These are phyloP conservation scores for Emergomyces orientalis DNA, from an alignment of 2,329 filamentous ascomycete species.

Conservation along the genomic window DNA sequence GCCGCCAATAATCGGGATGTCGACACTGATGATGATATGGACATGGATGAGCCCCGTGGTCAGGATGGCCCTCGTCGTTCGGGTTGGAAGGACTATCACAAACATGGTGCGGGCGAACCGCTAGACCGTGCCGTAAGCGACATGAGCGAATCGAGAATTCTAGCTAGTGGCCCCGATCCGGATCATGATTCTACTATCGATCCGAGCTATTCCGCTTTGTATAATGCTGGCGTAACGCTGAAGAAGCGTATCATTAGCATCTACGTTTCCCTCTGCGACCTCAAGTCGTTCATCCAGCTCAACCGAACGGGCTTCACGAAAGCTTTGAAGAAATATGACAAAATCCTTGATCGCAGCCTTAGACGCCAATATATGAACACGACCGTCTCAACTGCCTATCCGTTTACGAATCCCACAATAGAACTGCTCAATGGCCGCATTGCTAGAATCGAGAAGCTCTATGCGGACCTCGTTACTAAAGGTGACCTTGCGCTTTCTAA, in stretches of 20 bases:
- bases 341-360: conserved; percentile 76
- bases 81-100: conserved; percentile 26
- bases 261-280: conserved; percentile 87
- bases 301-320: conserved; percentile 96
- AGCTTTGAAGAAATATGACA: conserved; percentile 97
- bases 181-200: conserved; percentile 60
- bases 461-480: conserved; percentile 70
- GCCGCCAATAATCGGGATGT: conserved; percentile 37
- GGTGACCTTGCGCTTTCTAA: conserved; percentile 69
- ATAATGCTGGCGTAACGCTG: conserved; percentile 67
- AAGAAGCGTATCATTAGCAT: conserved; percentile 83
- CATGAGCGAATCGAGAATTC: conserved; percentile 40
- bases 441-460: conserved; percentile 63
- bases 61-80: conserved; percentile 31
- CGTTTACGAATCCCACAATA: conserved; percentile 68
- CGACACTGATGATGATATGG: conserved; percentile 57
- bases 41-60: conserved; percentile 37
- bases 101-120: conserved; percentile 22
- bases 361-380: conserved; percentile 66
- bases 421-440: conserved; percentile 63
- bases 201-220: conserved; percentile 56
- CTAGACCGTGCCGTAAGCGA: conserved; percentile 25
- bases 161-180: conserved; percentile 51
- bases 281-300: conserved; percentile 91
- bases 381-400: conserved; percentile 67